Conservation (phyloP, 1,284 basidiomycete genomes). For the Marasmius tenuissimus region DNA sequence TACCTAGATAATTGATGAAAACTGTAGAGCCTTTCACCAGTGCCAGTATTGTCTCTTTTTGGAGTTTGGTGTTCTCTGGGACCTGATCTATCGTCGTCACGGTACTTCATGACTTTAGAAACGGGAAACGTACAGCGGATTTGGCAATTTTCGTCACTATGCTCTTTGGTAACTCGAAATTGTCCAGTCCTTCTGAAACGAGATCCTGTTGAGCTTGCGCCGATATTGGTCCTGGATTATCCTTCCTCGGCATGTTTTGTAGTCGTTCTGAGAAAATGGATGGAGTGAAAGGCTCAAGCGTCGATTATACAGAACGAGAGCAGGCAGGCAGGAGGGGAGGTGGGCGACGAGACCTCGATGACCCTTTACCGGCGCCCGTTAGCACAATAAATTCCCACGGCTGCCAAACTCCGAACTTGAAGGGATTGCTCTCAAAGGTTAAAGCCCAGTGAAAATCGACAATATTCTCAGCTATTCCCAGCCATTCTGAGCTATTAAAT, state of each 20-base stretch:
- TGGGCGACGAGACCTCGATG: too few species aligned
- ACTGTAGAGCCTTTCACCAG: slow-evolving; percentile 85
- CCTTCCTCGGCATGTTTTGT: slow-evolving; percentile 61
- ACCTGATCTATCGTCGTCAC: slow-evolving; percentile 46
- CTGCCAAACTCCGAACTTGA: too few species aligned
- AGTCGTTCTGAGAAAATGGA: background rate
- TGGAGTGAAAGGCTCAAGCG: background rate
- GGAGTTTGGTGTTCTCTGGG: slow-evolving; percentile 81
- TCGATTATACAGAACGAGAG: background rate
- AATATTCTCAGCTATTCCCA: too few species aligned
- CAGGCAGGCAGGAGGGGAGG: background rate
- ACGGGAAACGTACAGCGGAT: slow-evolving; percentile 49
- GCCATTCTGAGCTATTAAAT: too few species aligned
- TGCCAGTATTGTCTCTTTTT: slow-evolving; percentile 83
- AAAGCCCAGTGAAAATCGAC: too few species aligned
- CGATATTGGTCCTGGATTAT: slow-evolving; percentile 49
- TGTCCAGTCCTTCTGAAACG: slow-evolving; percentile 79
- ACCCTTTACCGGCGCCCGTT: too few species aligned
- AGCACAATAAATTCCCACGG: too few species aligned
- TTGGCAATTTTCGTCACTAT: slow-evolving; percentile 84
- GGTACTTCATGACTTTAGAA: slow-evolving; percentile 1
- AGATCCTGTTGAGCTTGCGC: slow-evolving; percentile 76
- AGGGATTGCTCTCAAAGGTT: too few species aligned
- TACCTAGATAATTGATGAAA: slow-evolving; percentile 89
- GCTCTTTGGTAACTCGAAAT: slow-evolving; percentile 83